Evolutionary conservation across 495 filamentous ascomycete species (phyloP), one percentile per base, ranked within the genome.

Genomic region (Podospora anserina): DNA sequence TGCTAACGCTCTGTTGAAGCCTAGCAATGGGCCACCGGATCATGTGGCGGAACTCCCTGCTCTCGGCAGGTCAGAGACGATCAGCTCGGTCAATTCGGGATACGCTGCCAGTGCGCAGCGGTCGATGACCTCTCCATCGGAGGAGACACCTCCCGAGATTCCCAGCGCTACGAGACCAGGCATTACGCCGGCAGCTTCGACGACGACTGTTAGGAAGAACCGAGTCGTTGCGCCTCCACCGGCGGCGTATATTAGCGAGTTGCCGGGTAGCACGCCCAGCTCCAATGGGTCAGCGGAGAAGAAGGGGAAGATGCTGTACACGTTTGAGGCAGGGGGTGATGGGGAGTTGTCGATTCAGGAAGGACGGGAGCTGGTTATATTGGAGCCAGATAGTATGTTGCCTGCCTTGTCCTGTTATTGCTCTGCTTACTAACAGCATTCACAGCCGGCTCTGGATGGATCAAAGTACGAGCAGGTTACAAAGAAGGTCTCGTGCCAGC

Each of bases 31-130:
- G 1, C 67, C 76, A 6, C 75, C 77, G n/a, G 74, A 79, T 6
- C 78, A 82, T 59, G 76, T 83, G 67, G 75, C 82, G 20, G 85
- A 87, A 71, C 73, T 85, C 44, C 83, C 85, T 23, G 75, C 83
- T 11, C 83, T 98, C 20, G 90, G 84, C 61, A 86, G 96, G 34
- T 90, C 88, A 69, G 92, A 97, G 74, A 99, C 95, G 1, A 93
- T 97, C 91, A 96, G 90, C 71, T 96, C 93, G 26, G 80, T 96
- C 28, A 94, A 91, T 77, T 97, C 95, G 0, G 92, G 92, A 11
- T 97, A 95, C 74, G 91, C 91, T 11, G 88, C 90, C 44, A 93
- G 89, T 71, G 90, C 90, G 6, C 85, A 90, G 68, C 84, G 92
- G 64, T 93, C 91, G 0, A 84, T 93, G 61, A 89, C 90, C 0